Percentiles rank a stretch among this genome's conserved stretches.
Conservation (phyloP, 768 basidiomycete species). For the Chlorophyllum brunneum region DNA sequence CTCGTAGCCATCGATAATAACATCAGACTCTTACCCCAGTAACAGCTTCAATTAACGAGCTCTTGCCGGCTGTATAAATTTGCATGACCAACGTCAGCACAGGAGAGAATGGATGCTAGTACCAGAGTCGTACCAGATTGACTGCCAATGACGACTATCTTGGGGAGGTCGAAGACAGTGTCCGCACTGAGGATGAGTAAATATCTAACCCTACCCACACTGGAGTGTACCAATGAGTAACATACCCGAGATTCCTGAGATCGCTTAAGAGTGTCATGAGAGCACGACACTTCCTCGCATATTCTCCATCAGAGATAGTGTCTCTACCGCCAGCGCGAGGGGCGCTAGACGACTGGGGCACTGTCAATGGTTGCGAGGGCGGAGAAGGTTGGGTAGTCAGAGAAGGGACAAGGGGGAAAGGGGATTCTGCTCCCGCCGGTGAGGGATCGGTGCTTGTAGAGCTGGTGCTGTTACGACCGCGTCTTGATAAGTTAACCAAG, state of each 20-base stretch:
- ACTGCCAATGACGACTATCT: conserved; percentile 51
- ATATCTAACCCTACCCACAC: background rate
- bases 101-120: background rate
- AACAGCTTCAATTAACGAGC: conserved; percentile 55
- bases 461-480: no score
- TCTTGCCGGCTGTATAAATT: conserved; percentile 45
- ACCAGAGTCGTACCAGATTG: conserved; percentile 39
- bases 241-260: conserved; percentile 38
- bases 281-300: conserved; percentile 35
- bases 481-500: no score
- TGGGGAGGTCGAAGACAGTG: conserved; percentile 41
- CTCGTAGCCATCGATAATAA: background rate
- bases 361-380: background rate
- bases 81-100: background rate
- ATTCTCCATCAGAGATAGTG: conserved; percentile 20
- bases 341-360: background rate
- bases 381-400: background rate
- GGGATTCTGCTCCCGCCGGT: no score
- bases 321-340: background rate
- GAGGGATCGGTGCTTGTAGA: no score
- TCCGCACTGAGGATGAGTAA: background rate
- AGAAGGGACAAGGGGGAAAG: no score
- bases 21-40: conserved; percentile 38
- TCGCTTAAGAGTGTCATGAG: conserved; percentile 35
- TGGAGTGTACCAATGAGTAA: background rate